Percentiles rank a stretch among this genome's conserved stretches.
These are phyloP conservation scores for Moesziomyces parantarcticus DNA, from an alignment of 1,284 basidiomycete genomes.

Conservation along the genomic window DNA sequence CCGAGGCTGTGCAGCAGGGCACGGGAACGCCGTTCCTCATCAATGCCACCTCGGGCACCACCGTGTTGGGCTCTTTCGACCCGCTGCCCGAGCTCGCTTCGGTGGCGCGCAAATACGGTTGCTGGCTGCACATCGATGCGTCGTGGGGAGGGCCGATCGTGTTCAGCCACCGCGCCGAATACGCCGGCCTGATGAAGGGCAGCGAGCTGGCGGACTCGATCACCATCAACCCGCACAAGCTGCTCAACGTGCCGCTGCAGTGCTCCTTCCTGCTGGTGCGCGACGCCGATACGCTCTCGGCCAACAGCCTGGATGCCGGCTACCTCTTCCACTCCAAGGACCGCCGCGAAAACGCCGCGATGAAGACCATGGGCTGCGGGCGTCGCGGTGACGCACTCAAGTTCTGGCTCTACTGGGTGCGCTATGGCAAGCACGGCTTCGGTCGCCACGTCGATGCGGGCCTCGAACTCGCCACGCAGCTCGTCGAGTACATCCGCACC, in stretches of 20 bases:
- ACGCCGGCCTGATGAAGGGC: slow-evolving; percentile 58
- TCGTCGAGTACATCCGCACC: slow-evolving; percentile 45
- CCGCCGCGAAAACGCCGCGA: slow-evolving; percentile 44
- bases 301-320: slow-evolving; percentile 68
- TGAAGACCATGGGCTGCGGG: slow-evolving; percentile 68
- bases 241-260: slow-evolving; percentile 69
- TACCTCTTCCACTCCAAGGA: slow-evolving; percentile 68
- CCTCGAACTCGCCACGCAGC: slow-evolving; percentile 31
- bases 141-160: slow-evolving; percentile 69
- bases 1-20: slow-evolving; percentile 16
- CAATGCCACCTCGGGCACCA: slow-evolving; percentile 69
- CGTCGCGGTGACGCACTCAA: slow-evolving; percentile 69
- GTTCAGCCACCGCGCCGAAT: slow-evolving; percentile 56
- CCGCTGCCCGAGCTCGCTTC: slow-evolving; percentile 63
- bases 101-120: slow-evolving; percentile 53
- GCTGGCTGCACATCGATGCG: slow-evolving; percentile 69
- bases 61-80: slow-evolving; percentile 69
- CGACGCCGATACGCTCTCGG: slow-evolving; percentile 62
- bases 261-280: slow-evolving; percentile 68
- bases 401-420: slow-evolving; percentile 69
- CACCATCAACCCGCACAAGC: slow-evolving; percentile 69
- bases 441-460: slow-evolving; percentile 63
- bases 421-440: slow-evolving; percentile 65
- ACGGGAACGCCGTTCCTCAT: slow-evolving; percentile 68
- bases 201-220: slow-evolving; percentile 65